Evolutionary conservation across 192 early-diverging fungal genomes (phyloP).

Genomic region (Backusella parvicylindrica): DNA sequence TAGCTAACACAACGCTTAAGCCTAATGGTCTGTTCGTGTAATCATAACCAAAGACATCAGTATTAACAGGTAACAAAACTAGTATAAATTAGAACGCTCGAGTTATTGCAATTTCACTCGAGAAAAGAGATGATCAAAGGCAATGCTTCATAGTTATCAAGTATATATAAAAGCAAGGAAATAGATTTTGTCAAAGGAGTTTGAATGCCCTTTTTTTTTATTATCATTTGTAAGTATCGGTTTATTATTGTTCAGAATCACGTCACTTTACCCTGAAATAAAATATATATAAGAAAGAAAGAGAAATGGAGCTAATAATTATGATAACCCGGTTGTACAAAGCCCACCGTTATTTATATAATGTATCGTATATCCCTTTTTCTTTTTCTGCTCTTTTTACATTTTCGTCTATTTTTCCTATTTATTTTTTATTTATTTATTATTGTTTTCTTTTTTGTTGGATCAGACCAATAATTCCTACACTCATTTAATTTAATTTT

Average conservation of each 20-base stretch:
- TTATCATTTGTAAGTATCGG: background rate
- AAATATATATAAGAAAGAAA: background rate
- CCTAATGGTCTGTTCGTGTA: background rate
- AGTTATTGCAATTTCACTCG: background rate
- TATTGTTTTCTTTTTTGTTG: background rate
- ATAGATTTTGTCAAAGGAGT: background rate
- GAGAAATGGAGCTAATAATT: background rate
- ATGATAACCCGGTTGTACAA: background rate
- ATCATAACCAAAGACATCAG: background rate
- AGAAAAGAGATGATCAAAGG: background rate
- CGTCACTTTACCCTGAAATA: background rate
- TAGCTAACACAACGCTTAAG: background rate
- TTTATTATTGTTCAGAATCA: background rate
- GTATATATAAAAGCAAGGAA: background rate
- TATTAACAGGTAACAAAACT: background rate
- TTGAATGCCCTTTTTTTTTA: background rate
- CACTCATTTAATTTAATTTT: background rate
- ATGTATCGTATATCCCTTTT: background rate
- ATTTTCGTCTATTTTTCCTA: background rate
- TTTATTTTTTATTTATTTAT: background rate
- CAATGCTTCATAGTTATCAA: background rate
- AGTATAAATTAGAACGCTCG: background rate
- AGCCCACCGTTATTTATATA: background rate
- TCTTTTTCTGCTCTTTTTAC: background rate
- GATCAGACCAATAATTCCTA: background rate